Percentiles rank a stretch among this genome's conserved stretches.
These are phyloP conservation scores for Aspergillus texensis DNA, from an alignment of 2,329 filamentous ascomycete species.

Conservation along the genomic window DNA sequence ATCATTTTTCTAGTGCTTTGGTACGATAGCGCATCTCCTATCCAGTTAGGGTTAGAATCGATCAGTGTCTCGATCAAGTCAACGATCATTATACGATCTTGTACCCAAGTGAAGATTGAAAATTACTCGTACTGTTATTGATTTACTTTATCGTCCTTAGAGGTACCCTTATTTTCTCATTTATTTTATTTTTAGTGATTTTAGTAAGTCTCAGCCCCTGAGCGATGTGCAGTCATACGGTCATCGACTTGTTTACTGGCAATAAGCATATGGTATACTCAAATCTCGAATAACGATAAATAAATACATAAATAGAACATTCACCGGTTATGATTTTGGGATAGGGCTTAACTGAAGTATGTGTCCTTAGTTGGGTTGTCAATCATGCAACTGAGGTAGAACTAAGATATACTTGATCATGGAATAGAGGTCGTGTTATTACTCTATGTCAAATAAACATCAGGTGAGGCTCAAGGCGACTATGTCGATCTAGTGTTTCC, in stretches of 20 bases:
- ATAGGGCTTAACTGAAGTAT: neutral
- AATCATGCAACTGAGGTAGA: neutral
- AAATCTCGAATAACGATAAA: neutral
- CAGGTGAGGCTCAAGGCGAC: slow-evolving; percentile 4
- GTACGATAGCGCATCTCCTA: neutral
- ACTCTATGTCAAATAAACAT: neutral
- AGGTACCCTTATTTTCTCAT: neutral
- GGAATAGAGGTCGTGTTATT: neutral
- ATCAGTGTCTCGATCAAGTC: neutral
- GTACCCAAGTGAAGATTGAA: neutral
- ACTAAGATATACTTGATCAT: neutral
- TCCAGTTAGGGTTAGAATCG: neutral
- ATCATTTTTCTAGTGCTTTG: neutral
- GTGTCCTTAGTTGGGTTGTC: neutral
- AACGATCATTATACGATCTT: neutral
- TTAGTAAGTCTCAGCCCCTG: neutral
- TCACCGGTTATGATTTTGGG: neutral
- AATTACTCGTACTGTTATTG: neutral
- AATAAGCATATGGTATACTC: neutral
- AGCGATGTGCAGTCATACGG: neutral
- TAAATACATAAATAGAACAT: neutral
- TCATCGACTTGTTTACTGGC: neutral
- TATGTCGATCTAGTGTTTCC: neutral
- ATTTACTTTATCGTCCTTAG: neutral
- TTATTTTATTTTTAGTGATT: neutral